Evolutionary conservation across 2,329 filamentous ascomycete genomes (phyloP), one percentile per base, ranked within the genome.

Genomic region (Beauveria rudraprayagi): DNA sequence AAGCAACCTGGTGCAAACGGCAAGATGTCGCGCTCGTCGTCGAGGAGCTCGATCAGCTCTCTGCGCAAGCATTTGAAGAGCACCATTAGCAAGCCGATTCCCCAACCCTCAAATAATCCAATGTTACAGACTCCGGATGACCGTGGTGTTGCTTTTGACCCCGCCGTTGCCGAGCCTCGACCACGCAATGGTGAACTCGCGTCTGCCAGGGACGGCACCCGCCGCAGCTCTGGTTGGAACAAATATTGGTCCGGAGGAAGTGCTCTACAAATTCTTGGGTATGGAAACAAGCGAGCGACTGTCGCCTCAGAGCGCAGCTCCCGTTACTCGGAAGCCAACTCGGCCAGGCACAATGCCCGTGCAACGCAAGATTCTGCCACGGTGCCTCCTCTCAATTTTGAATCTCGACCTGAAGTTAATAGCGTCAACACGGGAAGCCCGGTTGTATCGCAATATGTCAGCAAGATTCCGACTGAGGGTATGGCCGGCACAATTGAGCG

Each of bases 231-330:
- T 3, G 87, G 87, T 53, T 91, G 88, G 88, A 90, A 90, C 71
- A 78, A 84, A 58, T 91, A 91, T 73, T 91, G 89, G 83, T 89
- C 87, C 16, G 87, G 87, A 56, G 88, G 88, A 58, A 89, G 87
- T 65, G 82, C 86, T 8, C 74, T 87, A 61, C 87, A 87, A 67
- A 82, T 88, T 26, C 76, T 89, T 8, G 85, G 84, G 16, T 82
- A 86, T 57, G 83, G 82, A 16, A 69, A 75, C 41, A 76, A 79
- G 69, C 72, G 80, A 64, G 73, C 75, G 40, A 87, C 83, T 0
- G 75, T 78, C n/a, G 76, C 70, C 22, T 86, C 81, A 3, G 83
- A 85, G 40, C 72, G 73, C 55, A 82, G 83, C 69, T 85, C 83
- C 56, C 77, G 75, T 24, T 87, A 87, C 69, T 83, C 82, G 1